Evolutionary conservation across 2,329 filamentous ascomycete species (phyloP).

Genomic region (Cladosporium velox): DNA sequence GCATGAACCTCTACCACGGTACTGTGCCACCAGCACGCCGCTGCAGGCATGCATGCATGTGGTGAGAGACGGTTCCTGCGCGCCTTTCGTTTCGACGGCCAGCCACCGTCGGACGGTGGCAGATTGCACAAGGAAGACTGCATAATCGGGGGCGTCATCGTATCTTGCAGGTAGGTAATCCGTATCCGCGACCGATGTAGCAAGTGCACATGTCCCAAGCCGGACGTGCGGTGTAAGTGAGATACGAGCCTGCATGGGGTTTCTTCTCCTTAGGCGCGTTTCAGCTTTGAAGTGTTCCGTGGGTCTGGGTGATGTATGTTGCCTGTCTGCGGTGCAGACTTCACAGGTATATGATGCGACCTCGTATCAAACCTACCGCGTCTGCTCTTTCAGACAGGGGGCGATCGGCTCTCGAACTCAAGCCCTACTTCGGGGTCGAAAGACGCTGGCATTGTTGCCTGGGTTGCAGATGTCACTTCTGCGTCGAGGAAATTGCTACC

Average conservation of each 20-base stretch:
- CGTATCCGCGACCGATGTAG: background rate
- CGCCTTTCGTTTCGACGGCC: background rate
- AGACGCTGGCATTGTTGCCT: background rate
- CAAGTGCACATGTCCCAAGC: background rate
- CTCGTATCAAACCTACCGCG: background rate
- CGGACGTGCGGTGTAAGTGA: background rate
- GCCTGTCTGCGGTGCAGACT: background rate
- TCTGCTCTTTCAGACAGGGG: background rate
- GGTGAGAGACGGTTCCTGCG: background rate
- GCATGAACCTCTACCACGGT: conserved; percentile 4
- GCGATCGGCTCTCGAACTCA: background rate
- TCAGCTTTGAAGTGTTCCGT: background rate
- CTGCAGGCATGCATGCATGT: background rate
- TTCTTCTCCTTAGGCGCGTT: background rate
- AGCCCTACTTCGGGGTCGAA: background rate
- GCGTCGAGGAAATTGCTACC: conserved; percentile 4
- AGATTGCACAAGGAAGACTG: background rate
- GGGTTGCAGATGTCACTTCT: background rate
- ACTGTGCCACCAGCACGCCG: conserved; percentile 6
- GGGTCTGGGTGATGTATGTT: background rate
- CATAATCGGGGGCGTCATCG: conserved; percentile 6
- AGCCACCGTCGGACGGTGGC: background rate
- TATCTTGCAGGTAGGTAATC: background rate
- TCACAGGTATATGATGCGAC: background rate
- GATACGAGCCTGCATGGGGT: background rate